phyloP scores from a whole-genome alignment of 1,284 basidiomycete species.

The Porphyrellus sp. region DNA sequence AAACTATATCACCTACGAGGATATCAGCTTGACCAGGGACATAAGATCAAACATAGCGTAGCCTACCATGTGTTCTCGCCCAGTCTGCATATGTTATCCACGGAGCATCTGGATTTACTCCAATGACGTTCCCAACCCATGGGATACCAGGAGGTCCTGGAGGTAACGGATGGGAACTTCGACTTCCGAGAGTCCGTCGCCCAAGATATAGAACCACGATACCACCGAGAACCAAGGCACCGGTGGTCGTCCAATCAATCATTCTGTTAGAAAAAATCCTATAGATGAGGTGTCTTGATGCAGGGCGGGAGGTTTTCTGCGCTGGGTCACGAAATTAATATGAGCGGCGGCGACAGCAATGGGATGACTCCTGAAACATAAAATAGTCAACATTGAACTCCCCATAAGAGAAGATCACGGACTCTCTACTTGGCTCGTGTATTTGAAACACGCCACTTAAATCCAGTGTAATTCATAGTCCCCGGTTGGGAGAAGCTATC shows the following conservation, averaged over 20 bases:
- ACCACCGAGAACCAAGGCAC: background rate
- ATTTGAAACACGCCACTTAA: no score
- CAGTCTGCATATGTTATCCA: conserved; percentile 8
- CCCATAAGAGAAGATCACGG: no score
- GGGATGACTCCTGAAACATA: no score
- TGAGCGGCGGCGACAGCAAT: no score
- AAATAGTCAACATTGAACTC: no score
- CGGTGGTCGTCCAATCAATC: background rate
- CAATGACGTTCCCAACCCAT: conserved; percentile 5
- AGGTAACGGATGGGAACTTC: background rate
- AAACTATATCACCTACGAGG: conserved; percentile 1
- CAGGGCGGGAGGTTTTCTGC: no score
- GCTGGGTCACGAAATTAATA: no score
- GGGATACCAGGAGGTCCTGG: conserved; percentile 8
- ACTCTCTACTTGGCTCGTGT: no score
- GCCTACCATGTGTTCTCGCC: conserved; percentile 3
- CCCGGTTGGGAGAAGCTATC: no score
- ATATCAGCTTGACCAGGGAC: background rate
- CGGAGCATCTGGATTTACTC: conserved; percentile 1
- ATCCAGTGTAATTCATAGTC: no score
- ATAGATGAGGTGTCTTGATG: no score
- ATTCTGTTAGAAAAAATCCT: no score
- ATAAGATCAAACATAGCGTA: background rate
- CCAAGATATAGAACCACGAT: background rate
- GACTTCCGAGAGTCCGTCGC: background rate